A percentile compares a stretch with the other conserved stretches of the same genome.
These are phyloP conservation scores for Polygonum maritimum DNA, from an alignment of 148 eudicot species.

Conservation along the genomic window DNA sequence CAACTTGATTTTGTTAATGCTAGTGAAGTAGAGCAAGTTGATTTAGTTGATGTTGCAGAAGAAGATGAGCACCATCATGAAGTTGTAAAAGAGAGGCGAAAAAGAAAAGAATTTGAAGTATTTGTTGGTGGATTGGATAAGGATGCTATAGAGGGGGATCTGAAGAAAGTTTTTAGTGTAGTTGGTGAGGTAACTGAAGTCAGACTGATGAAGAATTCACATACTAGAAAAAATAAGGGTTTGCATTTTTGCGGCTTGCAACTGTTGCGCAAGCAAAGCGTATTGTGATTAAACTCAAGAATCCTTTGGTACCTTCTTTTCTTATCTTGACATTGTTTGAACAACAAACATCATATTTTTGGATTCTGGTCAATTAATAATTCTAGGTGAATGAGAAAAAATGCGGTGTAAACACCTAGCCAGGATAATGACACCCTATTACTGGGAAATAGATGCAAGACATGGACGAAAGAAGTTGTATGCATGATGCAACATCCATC, in stretches of 20 bases:
- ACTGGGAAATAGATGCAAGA: slow-evolving; percentile 94
- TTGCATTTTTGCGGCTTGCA: slow-evolving; percentile 93
- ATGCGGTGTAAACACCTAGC: slow-evolving; percentile 90
- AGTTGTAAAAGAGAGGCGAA: slow-evolving; percentile 77
- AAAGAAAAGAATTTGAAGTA: slow-evolving; percentile 86
- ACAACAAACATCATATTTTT: slow-evolving; percentile 18
- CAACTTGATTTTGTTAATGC: slow-evolving; percentile 8
- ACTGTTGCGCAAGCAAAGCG: slow-evolving; percentile 92
- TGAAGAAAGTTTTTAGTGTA: slow-evolving; percentile 70
- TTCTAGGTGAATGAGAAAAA: slow-evolving; percentile 94
- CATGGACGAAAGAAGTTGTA: slow-evolving; percentile 98
- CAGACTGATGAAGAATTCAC: slow-evolving; percentile 94
- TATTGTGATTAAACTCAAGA: slow-evolving; percentile 78
- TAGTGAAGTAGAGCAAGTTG: slow-evolving; percentile 41
- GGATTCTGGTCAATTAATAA: slow-evolving; percentile 25
- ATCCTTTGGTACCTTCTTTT: slow-evolving; percentile 71
- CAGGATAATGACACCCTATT: slow-evolving; percentile 93
- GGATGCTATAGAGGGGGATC: slow-evolving; percentile 93
- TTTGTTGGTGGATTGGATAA: slow-evolving; percentile 99
- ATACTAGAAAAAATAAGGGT: slow-evolving; percentile 94
- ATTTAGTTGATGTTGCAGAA: slow-evolving; percentile 53
- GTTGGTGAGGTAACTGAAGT: slow-evolving; percentile 87
- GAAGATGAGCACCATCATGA: slow-evolving; percentile 72
- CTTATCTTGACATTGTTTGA: slow-evolving; percentile 34
- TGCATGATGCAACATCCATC: slow-evolving; percentile 38